phyloP scores from a whole-genome alignment of 2,329 filamentous ascomycete genomes.

The Camillea tinctor region DNA sequence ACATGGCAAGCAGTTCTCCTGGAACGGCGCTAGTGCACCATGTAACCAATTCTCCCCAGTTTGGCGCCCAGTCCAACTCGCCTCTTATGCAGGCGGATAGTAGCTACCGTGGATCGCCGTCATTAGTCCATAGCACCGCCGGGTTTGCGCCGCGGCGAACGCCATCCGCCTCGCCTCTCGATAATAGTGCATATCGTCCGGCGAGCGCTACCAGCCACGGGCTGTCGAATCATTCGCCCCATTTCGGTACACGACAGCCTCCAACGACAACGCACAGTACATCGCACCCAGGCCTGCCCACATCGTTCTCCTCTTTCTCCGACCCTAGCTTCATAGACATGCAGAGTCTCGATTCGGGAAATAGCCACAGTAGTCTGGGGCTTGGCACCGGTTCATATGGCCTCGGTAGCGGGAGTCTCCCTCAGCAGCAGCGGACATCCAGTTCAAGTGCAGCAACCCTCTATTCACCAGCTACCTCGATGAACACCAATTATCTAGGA shows the following conservation, averaged over 20 bases:
- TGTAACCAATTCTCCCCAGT: conserved; percentile 34
- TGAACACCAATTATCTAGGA: conserved; percentile 26
- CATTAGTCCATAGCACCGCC: conserved; percentile 28
- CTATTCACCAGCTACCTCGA: conserved; percentile 27
- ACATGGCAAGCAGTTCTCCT: conserved; percentile 29
- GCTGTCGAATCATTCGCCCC: conserved; percentile 31
- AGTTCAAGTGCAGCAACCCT: conserved; percentile 25
- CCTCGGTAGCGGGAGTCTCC: conserved; percentile 23
- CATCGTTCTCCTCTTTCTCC: conserved; percentile 27
- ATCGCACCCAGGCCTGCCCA: conserved; percentile 29
- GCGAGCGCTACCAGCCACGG: conserved; percentile 21
- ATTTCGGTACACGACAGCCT: conserved; percentile 29
- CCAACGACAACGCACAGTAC: conserved; percentile 28
- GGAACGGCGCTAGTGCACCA: conserved; percentile 32
- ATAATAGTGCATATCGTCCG: conserved; percentile 29
- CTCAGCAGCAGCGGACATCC: conserved; percentile 28
- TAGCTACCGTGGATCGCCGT: conserved; percentile 33
- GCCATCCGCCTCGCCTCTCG: conserved; percentile 32
- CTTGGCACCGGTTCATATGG: conserved; percentile 27
- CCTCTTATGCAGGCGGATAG: conserved; percentile 32
- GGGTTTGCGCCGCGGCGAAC: conserved; percentile 30
- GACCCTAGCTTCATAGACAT: conserved; percentile 32
- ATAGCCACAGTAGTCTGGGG: conserved; percentile 23
- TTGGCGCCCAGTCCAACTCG: conserved; percentile 32
- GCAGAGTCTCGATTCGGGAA: conserved; percentile 26